A percentile compares a stretch with the other conserved stretches of the same genome.
Conservation (phyloP, 176 grass and related monocot genomes). For the Raddia guianensis region DNA sequence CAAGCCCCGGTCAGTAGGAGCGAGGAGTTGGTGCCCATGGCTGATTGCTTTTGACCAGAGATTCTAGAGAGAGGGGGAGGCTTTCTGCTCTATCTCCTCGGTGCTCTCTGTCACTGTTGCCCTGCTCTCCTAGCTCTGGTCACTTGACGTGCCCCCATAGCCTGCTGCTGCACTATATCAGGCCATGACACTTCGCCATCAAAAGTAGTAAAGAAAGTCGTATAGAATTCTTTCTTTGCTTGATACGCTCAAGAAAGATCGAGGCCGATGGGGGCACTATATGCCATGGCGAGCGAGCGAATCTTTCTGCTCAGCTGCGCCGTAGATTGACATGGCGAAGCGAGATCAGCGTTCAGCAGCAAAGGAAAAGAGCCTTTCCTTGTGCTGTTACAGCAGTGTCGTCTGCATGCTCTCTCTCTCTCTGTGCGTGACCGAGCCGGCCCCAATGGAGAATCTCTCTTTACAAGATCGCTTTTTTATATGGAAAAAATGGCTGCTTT, state of each 20-base stretch:
- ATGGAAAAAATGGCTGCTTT: not conserved
- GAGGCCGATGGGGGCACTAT: not conserved
- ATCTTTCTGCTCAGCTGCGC: constrained; percentile 40
- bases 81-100: constrained; percentile 10
- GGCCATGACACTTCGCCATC: not conserved
- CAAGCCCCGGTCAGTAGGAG: not conserved
- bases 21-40: constrained; percentile 1
- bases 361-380: constrained; percentile 37
- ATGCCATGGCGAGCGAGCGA: constrained; percentile 7
- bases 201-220: not conserved
- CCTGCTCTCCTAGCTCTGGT: constrained; percentile 14
- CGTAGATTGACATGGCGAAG: constrained; percentile 36
- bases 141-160: constrained; percentile 1
- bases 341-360: not conserved
- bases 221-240: not conserved
- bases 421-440: constrained; percentile 1
- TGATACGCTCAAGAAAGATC: not conserved
- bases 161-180: constrained; percentile 9
- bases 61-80: constrained; percentile 16
- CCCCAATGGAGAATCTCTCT: constrained; percentile 22
- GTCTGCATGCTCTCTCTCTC: not conserved
- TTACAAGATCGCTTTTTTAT: constrained; percentile 4
- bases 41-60: constrained; percentile 43
- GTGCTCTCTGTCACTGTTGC: not conserved
- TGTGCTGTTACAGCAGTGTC: constrained; percentile 9